phyloP scores from a whole-genome alignment of 2,329 filamentous ascomycete genomes.

The Ophiostoma pallidulum region DNA sequence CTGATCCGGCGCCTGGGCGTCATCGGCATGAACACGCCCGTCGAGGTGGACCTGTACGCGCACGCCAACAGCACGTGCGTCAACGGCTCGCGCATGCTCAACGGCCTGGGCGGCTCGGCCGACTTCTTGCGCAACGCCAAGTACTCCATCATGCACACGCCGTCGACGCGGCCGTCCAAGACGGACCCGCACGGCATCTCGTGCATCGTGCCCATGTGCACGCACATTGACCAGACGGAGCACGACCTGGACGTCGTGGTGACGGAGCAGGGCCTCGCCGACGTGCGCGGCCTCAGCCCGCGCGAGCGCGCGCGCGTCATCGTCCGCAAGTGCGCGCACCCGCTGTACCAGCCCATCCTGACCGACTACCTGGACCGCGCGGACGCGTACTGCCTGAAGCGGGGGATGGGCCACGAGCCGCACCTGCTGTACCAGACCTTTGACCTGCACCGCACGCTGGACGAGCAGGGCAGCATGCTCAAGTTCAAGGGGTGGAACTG shows the following conservation, averaged over 20 bases:
- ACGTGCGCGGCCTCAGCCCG: slow-evolving; percentile 72
- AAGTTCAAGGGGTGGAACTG: slow-evolving; percentile 53
- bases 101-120: slow-evolving; percentile 71
- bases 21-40: slow-evolving; percentile 92
- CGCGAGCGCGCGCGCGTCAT: slow-evolving; percentile 75
- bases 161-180: slow-evolving; percentile 70
- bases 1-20: slow-evolving; percentile 80
- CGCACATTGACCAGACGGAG: slow-evolving; percentile 86
- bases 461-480: slow-evolving; percentile 75
- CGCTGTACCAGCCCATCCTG: slow-evolving; percentile 74
- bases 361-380: slow-evolving; percentile 76
- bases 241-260: slow-evolving; percentile 87
- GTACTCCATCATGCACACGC: slow-evolving; percentile 87
- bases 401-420: slow-evolving; percentile 85
- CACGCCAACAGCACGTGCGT: slow-evolving; percentile 88
- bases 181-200: slow-evolving; percentile 71
- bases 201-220: slow-evolving; percentile 91
- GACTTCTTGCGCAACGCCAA: slow-evolving; percentile 73
- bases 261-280: slow-evolving; percentile 65
- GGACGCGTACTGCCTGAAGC: slow-evolving; percentile 74
- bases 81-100: slow-evolving; percentile 80
- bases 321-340: slow-evolving; percentile 79
- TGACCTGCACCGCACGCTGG: slow-evolving; percentile 78
- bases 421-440: slow-evolving; percentile 80
- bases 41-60: slow-evolving; percentile 90